Base-by-base conservation (phyloP, 495 filamentous ascomycete species). In the Chaetomium tenue region DNA sequence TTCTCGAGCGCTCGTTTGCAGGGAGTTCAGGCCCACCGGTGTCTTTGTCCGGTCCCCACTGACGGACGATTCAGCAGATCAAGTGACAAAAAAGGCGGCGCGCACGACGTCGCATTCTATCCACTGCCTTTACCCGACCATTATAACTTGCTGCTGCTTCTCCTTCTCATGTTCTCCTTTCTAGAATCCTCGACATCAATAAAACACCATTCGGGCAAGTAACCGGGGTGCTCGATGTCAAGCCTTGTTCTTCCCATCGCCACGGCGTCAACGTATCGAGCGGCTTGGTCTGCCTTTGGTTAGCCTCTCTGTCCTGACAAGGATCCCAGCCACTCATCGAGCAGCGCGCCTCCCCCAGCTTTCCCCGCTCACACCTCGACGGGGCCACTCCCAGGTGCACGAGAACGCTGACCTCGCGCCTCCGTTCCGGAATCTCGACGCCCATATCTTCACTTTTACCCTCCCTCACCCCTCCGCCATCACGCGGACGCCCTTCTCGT, bases 311-410 rank as follows among this genome's bases (percentile, higher is more conserved):
- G 50, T 5, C 15, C 11, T 16, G 33, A 55, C 40, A 62, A 39
- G 63, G 66, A 58, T 67, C 69, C 66, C 48, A 67, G 68, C 70
- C 71, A 68, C 64, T 72, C 65, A 56, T 64, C 55, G 47, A 69
- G 61, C 62, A 66, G 66, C 66, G 48, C 63, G 60, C 64, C 60
- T 61, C 61, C 68, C 55, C 60, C 65, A 62, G 48, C 54, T 65
- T 72, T 66, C 67, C 67, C 63, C 66, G 64, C 69, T 56, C 69
- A 67, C 65, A 65, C 66, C 64, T 69, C 66, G 61, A 66, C 63
- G 26, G 42, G 50, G 23, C 30, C 44, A 33, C 11, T 7, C 23
- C 37, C 33, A 37, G 30, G 63, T 23, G 63, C 56, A 56, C 63
- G 57, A 65, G 62, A 46, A 57, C 62, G 62, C 65, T 66, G 61